These are phyloP conservation scores for Colletotrichum acutatum DNA, from an alignment of 2,329 filamentous ascomycete genomes.

Conservation along the genomic window DNA sequence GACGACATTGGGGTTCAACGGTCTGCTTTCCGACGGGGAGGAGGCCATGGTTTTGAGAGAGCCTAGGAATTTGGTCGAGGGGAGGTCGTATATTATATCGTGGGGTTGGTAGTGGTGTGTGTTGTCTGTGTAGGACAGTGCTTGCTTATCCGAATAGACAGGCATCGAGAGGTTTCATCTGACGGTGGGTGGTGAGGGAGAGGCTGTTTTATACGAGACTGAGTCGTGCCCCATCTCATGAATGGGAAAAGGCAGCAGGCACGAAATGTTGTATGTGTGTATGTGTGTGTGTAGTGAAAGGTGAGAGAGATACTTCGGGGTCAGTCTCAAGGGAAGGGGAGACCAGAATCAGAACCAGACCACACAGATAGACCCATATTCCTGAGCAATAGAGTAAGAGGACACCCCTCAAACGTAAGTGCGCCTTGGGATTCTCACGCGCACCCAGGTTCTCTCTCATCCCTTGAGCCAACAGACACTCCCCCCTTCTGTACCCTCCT, in stretches of 20 bases:
- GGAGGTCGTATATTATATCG: slow-evolving; percentile 18
- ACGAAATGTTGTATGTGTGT: not conserved
- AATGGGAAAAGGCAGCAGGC: not conserved
- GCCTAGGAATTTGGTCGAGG: slow-evolving; percentile 28
- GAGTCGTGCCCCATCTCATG: not conserved
- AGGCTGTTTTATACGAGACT: slow-evolving; percentile 6
- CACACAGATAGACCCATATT: not conserved
- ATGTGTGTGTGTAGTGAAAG: not conserved
- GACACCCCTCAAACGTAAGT: not conserved
- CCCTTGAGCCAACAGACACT: not conserved
- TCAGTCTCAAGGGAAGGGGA: not conserved
- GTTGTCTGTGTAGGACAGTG: not conserved
- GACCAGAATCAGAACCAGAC: not conserved
- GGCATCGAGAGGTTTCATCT: slow-evolving; percentile 36
- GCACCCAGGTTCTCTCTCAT: not conserved
- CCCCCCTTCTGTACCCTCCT: not conserved
- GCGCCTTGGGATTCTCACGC: not conserved
- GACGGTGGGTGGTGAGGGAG: slow-evolving; percentile 23
- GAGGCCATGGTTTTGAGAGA: slow-evolving; percentile 22
- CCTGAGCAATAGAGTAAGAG: not conserved
- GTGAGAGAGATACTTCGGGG: not conserved
- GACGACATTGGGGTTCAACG: slow-evolving; percentile 11
- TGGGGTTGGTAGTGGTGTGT: not conserved
- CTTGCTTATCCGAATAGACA: not conserved
- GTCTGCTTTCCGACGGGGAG: slow-evolving; percentile 3